phyloP scores from a whole-genome alignment of 2,329 filamentous ascomycete species.

The Diplodia mutila region DNA sequence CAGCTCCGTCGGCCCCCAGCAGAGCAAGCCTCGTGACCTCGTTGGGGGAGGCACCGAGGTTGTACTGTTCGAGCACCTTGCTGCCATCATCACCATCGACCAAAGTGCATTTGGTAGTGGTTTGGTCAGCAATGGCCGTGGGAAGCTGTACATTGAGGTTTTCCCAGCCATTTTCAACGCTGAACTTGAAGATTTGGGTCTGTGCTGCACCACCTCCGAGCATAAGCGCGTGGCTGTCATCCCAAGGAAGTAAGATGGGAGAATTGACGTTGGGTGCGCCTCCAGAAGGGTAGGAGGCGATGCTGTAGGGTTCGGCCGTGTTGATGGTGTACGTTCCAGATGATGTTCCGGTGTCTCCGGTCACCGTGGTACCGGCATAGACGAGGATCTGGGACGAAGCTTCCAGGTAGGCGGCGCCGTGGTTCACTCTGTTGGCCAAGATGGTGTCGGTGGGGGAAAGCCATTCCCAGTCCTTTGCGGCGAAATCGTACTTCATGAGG shows the following conservation, averaged over 20 bases:
- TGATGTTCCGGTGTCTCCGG: conserved; percentile 58
- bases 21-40: conserved; percentile 71
- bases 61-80: conserved; percentile 77
- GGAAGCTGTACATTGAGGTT: conserved; percentile 68
- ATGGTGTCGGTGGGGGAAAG: conserved; percentile 56
- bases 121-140: conserved; percentile 62
- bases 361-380: conserved; percentile 75
- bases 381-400: conserved; percentile 73
- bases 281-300: conserved; percentile 61
- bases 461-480: conserved; percentile 61
- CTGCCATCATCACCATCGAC: conserved; percentile 75
- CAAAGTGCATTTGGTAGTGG: conserved; percentile 64
- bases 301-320: conserved; percentile 65
- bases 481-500: conserved; percentile 70
- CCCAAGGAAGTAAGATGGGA: conserved; percentile 77
- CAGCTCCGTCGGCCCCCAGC: conserved; percentile 60
- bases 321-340: conserved; percentile 76
- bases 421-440: conserved; percentile 68
- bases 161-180: conserved; percentile 65
- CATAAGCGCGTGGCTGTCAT: conserved; percentile 70
- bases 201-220: conserved; percentile 72
- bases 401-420: conserved; percentile 76
- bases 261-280: conserved; percentile 63
- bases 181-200: conserved; percentile 73
- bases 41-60: conserved; percentile 75